Evolutionary conservation across 2,329 filamentous ascomycete genomes (phyloP), one percentile per base, ranked within the genome.

Genomic region (Aspergillus intermedius): DNA sequence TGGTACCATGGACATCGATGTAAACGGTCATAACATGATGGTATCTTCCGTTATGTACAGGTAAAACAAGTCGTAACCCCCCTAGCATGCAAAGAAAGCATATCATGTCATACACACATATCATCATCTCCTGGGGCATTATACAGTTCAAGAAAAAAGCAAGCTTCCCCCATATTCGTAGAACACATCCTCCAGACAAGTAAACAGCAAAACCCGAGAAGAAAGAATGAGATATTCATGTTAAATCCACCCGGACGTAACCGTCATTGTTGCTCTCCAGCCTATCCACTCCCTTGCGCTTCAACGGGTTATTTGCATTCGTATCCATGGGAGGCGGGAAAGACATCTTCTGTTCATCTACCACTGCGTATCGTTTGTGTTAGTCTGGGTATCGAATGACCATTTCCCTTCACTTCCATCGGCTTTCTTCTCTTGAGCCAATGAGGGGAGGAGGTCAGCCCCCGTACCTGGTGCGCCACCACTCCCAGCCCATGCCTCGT

Each of bases 241-340:
- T 37, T 4, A 19, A 37, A 37, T 37, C 17, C 34, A 37, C 17
- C 34, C 17, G 34, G 17, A n/a, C n/a, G 5, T 42, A 17, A 6
- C 35, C 35, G 13, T 39, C 8, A 5, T 12, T 19, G n/a, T 3
- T 19, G 13, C 10, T 5, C 19, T 55, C 47, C 42, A 47, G 46
- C n/a, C 55, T 55, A 21, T 52, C 58, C 19, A 53, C 51, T 19
- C 57, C 60, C 52, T 69, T 69, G 42, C 66, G 65, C 50, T 70
- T 70, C 42, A 68, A 49, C 42, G 62, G 67, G 51, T 67, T 67
- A 43, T 50, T 53, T 8, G 56, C 15, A 40, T 9, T 44, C n/a
- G 54, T 42, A 19, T 37, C 39, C 35, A 48, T 43, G 30, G 43
- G 42, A 32, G 52, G 51, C 21, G 49, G 47, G 17, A 30, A 30